phyloP scores from a whole-genome alignment of 2,329 filamentous ascomycete genomes.

The Sporothrix sp. region DNA sequence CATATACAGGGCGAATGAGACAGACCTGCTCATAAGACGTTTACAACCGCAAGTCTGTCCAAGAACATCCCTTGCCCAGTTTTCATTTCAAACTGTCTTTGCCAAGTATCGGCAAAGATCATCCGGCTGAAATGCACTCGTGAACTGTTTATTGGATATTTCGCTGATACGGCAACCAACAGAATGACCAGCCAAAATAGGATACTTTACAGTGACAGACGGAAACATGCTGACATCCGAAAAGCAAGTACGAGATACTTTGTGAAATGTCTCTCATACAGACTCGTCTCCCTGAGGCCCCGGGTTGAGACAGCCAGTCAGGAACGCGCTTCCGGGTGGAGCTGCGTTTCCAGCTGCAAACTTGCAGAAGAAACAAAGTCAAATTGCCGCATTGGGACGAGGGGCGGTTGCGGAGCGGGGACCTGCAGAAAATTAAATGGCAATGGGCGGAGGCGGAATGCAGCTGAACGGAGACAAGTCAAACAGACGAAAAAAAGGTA shows the following conservation, averaged over 20 bases:
- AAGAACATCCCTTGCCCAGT: too few species aligned
- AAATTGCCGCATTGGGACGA: not conserved
- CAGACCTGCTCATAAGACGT: too few species aligned
- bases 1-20: too few species aligned
- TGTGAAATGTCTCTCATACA: not conserved
- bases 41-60: too few species aligned
- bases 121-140: too few species aligned
- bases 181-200: too few species aligned
- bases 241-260: not conserved
- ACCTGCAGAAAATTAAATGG: constrained; percentile 3
- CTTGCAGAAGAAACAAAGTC: not conserved
- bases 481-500: not conserved
- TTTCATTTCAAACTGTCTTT: too few species aligned
- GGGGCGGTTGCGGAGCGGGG: constrained; percentile 1
- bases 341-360: constrained; percentile 2
- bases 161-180: too few species aligned
- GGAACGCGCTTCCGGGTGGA: not conserved
- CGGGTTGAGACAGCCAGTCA: constrained; percentile 3
- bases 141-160: too few species aligned
- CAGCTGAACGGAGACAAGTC: not conserved
- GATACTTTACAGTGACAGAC: too few species aligned
- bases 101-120: too few species aligned
- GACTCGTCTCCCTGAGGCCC: not conserved
- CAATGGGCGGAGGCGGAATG: not conserved
- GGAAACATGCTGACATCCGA: not conserved